These are phyloP conservation scores for Phialophora tarda DNA, from an alignment of 2,329 filamentous ascomycete species.

Conservation along the genomic window DNA sequence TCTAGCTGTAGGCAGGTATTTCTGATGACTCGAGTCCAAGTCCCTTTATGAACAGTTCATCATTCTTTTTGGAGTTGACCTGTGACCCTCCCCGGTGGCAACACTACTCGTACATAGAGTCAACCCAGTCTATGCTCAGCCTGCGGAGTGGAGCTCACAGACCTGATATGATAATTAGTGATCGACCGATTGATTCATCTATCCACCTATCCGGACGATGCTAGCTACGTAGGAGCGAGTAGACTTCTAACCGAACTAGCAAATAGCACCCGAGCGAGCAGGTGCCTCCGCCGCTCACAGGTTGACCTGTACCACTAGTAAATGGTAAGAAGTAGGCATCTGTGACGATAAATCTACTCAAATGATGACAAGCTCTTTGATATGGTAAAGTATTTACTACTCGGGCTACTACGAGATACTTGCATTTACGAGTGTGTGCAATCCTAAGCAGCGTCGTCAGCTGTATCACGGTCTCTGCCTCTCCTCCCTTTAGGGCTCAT, in stretches of 20 bases:
- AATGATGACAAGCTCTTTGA: background rate
- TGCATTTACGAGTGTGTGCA: background rate
- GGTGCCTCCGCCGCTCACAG: background rate
- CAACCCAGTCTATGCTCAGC: background rate
- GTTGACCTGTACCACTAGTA: background rate
- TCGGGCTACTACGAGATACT: background rate
- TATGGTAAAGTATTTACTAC: background rate
- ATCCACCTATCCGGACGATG: background rate
- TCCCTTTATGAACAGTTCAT: background rate
- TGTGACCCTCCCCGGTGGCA: background rate
- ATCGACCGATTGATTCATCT: background rate
- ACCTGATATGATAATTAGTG: background rate
- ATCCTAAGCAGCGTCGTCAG: background rate
- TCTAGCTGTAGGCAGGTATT: background rate
- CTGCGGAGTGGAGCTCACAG: background rate
- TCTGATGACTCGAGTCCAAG: background rate
- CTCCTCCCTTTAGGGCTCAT: background rate
- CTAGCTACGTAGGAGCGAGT: background rate
- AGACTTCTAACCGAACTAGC: background rate
- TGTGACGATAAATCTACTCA: background rate
- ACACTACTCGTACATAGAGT: background rate
- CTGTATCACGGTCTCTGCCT: background rate
- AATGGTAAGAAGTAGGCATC: background rate
- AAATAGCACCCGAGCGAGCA: background rate
- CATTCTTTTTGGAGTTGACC: background rate